Evolutionary conservation across 352 stramenopile species (phyloP).

Genomic region (Phytophthora capsici): DNA sequence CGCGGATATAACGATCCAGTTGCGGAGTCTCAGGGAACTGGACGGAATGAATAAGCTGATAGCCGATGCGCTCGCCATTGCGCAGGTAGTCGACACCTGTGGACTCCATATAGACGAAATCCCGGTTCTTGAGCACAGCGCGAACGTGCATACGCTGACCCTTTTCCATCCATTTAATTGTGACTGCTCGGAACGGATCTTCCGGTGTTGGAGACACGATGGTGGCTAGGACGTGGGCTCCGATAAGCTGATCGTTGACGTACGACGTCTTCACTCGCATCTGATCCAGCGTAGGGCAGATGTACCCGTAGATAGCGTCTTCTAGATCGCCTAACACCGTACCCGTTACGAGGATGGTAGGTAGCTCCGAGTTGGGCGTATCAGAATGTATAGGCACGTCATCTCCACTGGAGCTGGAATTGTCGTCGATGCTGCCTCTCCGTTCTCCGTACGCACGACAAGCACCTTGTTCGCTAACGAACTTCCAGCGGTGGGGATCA

Average conservation of each 20-base stretch:
- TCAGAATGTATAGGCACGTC: constrained; percentile 33
- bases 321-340: constrained; percentile 52
- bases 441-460: constrained; percentile 50
- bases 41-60: constrained; percentile 62
- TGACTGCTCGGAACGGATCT: constrained; percentile 48
- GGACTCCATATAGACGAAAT: constrained; percentile 61
- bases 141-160: constrained; percentile 41
- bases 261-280: constrained; percentile 56
- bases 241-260: constrained; percentile 46
- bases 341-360: constrained; percentile 39
- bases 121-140: constrained; percentile 50
- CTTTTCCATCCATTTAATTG: constrained; percentile 63
- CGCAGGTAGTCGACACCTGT: constrained; percentile 49
- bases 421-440: constrained; percentile 25
- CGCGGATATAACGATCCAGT: constrained; percentile 43
- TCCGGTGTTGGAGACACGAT: constrained; percentile 38
- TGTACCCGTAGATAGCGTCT: constrained; percentile 52
- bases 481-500: constrained; percentile 45
- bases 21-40: constrained; percentile 47
- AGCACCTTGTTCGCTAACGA: constrained; percentile 46
- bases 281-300: constrained; percentile 38
- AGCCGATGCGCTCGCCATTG: constrained; percentile 58
- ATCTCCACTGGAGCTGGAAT: constrained; percentile 30
- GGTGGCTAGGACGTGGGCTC: constrained; percentile 51
- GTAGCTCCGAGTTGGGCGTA: constrained; percentile 32